phyloP scores from a whole-genome alignment of 2,329 filamentous ascomycete species.

The Aspergillus aculeatus region DNA sequence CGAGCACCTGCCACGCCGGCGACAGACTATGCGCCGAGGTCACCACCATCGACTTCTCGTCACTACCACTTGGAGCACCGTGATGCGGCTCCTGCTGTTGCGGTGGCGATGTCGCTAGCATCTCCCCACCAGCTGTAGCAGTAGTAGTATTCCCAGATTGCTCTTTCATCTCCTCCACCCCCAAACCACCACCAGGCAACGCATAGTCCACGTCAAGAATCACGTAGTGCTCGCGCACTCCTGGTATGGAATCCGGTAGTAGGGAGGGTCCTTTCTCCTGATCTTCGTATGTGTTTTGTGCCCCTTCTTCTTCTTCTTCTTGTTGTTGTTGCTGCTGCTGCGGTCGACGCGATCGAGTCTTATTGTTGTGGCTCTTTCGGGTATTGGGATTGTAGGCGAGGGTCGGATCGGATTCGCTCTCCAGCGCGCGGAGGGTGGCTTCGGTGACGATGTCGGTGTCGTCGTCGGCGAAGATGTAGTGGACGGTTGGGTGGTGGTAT shows the following conservation, averaged over 20 bases:
- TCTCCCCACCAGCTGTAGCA: neutral
- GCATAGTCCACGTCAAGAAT: slow-evolving; percentile 53
- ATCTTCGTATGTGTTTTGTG: slow-evolving; percentile 3
- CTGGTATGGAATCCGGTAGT: slow-evolving; percentile 48
- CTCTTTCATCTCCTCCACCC: slow-evolving; percentile 11
- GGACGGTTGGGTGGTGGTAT: slow-evolving; percentile 79
- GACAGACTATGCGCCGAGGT: slow-evolving; percentile 70
- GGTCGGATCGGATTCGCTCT: slow-evolving; percentile 41
- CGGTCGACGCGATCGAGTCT: slow-evolving; percentile 2
- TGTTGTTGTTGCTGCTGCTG: slow-evolving; percentile 6
- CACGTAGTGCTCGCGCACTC: slow-evolving; percentile 55
- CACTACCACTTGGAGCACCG: slow-evolving; percentile 27
- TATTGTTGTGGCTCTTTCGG: slow-evolving; percentile 4
- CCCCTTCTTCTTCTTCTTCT: slow-evolving; percentile 7
- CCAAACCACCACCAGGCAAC: neutral
- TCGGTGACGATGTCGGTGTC: slow-evolving; percentile 74
- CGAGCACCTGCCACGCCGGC: slow-evolving; percentile 68
- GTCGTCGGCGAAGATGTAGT: slow-evolving; percentile 93
- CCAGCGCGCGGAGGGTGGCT: slow-evolving; percentile 58
- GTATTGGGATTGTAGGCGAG: slow-evolving; percentile 21
- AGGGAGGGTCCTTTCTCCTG: slow-evolving; percentile 31
- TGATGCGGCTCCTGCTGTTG: slow-evolving; percentile 5
- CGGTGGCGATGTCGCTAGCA: slow-evolving; percentile 10
- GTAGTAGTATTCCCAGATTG: slow-evolving; percentile 2
- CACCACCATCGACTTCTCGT: slow-evolving; percentile 50